Conservation (phyloP, 1,284 basidiomycete genomes). For the Acaromyces ingoldii region DNA sequence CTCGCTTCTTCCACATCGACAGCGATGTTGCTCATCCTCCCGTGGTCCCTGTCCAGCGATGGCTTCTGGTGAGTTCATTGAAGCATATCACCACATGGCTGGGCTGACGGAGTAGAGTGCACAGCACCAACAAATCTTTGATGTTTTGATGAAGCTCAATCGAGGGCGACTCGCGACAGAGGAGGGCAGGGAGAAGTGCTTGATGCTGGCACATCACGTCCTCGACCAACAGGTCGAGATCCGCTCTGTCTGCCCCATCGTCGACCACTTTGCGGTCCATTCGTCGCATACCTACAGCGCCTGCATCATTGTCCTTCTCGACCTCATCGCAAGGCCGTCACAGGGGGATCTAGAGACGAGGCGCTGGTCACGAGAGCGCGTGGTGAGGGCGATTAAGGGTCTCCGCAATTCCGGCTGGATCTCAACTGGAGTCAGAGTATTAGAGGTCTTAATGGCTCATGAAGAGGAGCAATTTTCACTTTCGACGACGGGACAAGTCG, state of each 20-base stretch:
- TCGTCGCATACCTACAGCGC: slow-evolving; percentile 29
- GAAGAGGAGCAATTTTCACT: no score
- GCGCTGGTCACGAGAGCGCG: background rate
- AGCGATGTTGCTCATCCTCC: slow-evolving; percentile 21
- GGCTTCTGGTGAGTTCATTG: no score
- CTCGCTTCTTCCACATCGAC: slow-evolving; percentile 23
- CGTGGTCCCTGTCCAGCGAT: slow-evolving; percentile 27
- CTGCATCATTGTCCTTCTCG: slow-evolving; percentile 20
- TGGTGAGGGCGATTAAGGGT: background rate
- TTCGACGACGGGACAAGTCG: no score
- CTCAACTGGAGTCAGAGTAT: background rate
- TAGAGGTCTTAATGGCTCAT: background rate
- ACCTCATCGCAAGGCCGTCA: background rate
- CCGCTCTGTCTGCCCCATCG: slow-evolving; percentile 26
- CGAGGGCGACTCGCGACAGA: slow-evolving; percentile 17
- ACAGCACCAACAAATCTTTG: slow-evolving; percentile 35
- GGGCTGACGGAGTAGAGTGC: no score
- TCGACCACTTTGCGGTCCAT: slow-evolving; percentile 35
- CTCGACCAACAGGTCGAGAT: slow-evolving; percentile 27
- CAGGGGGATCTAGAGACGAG: background rate
- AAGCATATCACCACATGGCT: no score
- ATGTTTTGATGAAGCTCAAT: slow-evolving; percentile 30
- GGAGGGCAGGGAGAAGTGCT: slow-evolving; percentile 20
- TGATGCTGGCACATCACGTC: slow-evolving; percentile 27
- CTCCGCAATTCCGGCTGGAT: background rate